Evolutionary conservation across 2,329 filamentous ascomycete genomes (phyloP), one percentile per base, ranked within the genome.

Genomic region (Cladobotryum protrusum): DNA sequence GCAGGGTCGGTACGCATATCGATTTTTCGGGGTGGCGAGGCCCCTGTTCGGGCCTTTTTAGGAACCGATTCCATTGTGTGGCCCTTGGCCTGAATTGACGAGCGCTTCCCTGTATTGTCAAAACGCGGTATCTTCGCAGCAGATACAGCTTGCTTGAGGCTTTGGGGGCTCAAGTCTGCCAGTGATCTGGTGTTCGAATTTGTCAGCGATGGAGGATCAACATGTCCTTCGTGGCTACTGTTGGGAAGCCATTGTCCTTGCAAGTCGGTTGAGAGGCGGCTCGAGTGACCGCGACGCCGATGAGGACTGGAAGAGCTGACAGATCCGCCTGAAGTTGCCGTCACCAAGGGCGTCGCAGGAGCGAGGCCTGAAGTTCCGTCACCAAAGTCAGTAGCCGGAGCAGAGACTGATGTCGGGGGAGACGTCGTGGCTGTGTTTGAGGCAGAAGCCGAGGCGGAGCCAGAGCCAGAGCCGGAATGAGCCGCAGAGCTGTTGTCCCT

Each of bases 21-120:
- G 48, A 77, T 67, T 43, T 62, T 69, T 29, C 67, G 63, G 9
- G 76, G 74, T 14, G 74, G 71, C 12, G 68, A 68, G 4, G 74
- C 67, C 45, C 75, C 75, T 29, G 66, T 71, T 45, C 73, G 70
- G 54, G 72, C 63, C 61, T 74, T 79, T 63, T 79, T 80, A 9
- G 67, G 66, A 6, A 62, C 64, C 3, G 63, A 60, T 45, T 69
- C 59, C 67, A 69, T 70, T 46, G 48, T 52, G 36, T 53, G 36
- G 45, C 54, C 51, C 55, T 53, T 58, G 48, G 40, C 49, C 19
- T 48, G 50, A 34, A 51, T 51, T 37, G 57, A 54, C 36, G 59
- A 56, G 37, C 63, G 64, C 56, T 66, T 67, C 44, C 52, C 52
- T 13, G 55, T 24, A 43, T 45, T 52, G 24, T 58, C 56, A 47